phyloP scores from a whole-genome alignment of 495 filamentous ascomycete species.

The Hypoxylon fuscum region DNA sequence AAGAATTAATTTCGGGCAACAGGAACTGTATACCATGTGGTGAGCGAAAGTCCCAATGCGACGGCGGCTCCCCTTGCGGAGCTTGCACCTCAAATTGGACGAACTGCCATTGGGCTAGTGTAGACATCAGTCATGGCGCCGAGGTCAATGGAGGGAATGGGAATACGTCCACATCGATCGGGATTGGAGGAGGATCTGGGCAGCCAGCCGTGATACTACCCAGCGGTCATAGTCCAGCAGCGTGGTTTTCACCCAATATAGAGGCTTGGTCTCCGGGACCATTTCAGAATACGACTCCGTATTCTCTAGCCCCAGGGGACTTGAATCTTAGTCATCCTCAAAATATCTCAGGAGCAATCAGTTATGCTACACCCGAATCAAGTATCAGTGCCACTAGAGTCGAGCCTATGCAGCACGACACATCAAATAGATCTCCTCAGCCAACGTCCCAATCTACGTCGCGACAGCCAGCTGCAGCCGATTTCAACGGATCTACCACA shows the following conservation, averaged over 20 bases:
- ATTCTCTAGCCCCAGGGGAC: background rate
- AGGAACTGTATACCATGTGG: conserved; percentile 39
- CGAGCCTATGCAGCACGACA: background rate
- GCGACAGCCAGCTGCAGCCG: conserved; percentile 1
- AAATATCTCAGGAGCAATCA: background rate
- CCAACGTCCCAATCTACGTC: background rate
- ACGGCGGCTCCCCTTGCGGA: conserved; percentile 37
- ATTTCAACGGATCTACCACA: background rate
- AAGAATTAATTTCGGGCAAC: background rate
- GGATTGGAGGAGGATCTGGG: background rate
- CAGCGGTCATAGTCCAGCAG: background rate
- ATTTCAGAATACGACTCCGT: conserved; percentile 5
- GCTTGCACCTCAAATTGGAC: conserved; percentile 35
- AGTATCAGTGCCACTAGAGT: background rate
- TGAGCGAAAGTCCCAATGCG: conserved; percentile 37
- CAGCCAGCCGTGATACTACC: conserved; percentile 7
- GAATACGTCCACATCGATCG: background rate
- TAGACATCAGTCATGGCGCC: conserved; percentile 12
- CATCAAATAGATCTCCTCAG: conserved; percentile 9
- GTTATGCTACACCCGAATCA: conserved; percentile 3
- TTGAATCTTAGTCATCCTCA: conserved; percentile 13
- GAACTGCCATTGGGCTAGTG: conserved; percentile 17
- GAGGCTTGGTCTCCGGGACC: conserved; percentile 16
- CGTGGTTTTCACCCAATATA: conserved; percentile 23
- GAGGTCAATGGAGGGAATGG: background rate